These are phyloP conservation scores for Euphrasia arctica DNA, from an alignment of 305 asterid species.

Conservation along the genomic window DNA sequence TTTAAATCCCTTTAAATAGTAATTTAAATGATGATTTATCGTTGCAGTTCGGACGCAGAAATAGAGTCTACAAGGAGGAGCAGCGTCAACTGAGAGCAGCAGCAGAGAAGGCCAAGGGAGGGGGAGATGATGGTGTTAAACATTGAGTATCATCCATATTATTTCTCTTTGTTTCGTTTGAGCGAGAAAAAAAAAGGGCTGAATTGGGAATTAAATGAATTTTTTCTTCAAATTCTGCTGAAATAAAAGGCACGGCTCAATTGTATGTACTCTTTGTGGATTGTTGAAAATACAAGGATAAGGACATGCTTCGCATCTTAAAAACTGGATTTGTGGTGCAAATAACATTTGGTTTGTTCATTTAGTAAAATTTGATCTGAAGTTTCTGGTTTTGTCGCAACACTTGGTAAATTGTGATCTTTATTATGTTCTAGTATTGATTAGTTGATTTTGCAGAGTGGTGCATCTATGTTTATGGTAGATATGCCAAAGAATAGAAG, in stretches of 20 bases:
- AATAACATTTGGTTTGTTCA: slow-evolving; percentile 5
- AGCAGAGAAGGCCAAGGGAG: slow-evolving; percentile 59
- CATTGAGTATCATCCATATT: slow-evolving; percentile 37
- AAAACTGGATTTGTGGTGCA: slow-evolving; percentile 10
- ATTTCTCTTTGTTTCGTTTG: slow-evolving; percentile 7
- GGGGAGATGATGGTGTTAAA: slow-evolving; percentile 57
- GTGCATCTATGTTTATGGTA: no score
- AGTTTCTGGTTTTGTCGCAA: neutral
- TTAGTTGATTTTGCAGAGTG: neutral
- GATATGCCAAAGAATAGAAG: no score
- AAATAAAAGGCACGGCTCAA: slow-evolving; percentile 12
- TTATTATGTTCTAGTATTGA: neutral
- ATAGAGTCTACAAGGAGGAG: slow-evolving; percentile 95
- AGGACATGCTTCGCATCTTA: slow-evolving; percentile 10
- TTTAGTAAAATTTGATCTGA: neutral
- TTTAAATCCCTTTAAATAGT: neutral
- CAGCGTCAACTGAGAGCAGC: slow-evolving; percentile 94
- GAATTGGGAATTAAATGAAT: slow-evolving; percentile 19
- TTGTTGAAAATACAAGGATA: slow-evolving; percentile 21
- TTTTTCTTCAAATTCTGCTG: slow-evolving; percentile 5
- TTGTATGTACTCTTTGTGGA: slow-evolving; percentile 27
- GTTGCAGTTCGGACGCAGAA: slow-evolving; percentile 81
- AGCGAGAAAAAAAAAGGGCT: slow-evolving; percentile 1
- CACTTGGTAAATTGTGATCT: neutral
- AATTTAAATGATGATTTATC: slow-evolving; percentile 21